Percentiles rank a stretch among this genome's conserved stretches.
phyloP scores from a whole-genome alignment of 2,329 filamentous ascomycete genomes.

The Claviceps capensis region DNA sequence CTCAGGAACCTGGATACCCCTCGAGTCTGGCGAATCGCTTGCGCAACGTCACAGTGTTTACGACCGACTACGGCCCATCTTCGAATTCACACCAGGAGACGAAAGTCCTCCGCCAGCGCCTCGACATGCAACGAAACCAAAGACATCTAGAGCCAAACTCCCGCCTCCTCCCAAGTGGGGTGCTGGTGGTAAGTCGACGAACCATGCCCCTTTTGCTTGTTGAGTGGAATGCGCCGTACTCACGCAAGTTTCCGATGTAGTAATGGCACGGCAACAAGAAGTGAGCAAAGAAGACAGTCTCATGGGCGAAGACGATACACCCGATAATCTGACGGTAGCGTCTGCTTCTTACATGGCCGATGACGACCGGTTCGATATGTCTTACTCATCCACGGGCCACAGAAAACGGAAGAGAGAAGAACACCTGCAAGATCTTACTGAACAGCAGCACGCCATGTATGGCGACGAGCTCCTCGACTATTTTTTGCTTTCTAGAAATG shows the following conservation, averaged over 20 bases:
- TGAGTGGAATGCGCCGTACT: neutral
- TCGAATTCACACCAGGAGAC: slow-evolving; percentile 76
- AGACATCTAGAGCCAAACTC: slow-evolving; percentile 44
- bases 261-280: slow-evolving; percentile 34
- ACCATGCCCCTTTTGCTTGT: neutral
- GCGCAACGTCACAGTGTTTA: slow-evolving; percentile 79
- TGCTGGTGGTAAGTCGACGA: slow-evolving; percentile 9
- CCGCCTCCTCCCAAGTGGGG: slow-evolving; percentile 44
- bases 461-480: slow-evolving; percentile 91
- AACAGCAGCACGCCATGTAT: slow-evolving; percentile 81
- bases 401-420: slow-evolving; percentile 69
- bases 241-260: slow-evolving; percentile 5
- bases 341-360: slow-evolving; percentile 79
- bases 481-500: slow-evolving; percentile 75
- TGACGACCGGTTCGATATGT: slow-evolving; percentile 61
- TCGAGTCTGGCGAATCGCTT: slow-evolving; percentile 65
- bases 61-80: slow-evolving; percentile 72
- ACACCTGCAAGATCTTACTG: slow-evolving; percentile 46
- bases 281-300: slow-evolving; percentile 49
- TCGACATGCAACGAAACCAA: slow-evolving; percentile 80
- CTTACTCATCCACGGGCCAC: slow-evolving; percentile 46
- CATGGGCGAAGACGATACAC: slow-evolving; percentile 64
- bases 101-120: slow-evolving; percentile 86
- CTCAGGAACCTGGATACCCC: slow-evolving; percentile 86
- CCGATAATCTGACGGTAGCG: slow-evolving; percentile 69